Evolutionary conservation across 2,329 filamentous ascomycete genomes (phyloP).

Genomic region (Camillea tinctor): DNA sequence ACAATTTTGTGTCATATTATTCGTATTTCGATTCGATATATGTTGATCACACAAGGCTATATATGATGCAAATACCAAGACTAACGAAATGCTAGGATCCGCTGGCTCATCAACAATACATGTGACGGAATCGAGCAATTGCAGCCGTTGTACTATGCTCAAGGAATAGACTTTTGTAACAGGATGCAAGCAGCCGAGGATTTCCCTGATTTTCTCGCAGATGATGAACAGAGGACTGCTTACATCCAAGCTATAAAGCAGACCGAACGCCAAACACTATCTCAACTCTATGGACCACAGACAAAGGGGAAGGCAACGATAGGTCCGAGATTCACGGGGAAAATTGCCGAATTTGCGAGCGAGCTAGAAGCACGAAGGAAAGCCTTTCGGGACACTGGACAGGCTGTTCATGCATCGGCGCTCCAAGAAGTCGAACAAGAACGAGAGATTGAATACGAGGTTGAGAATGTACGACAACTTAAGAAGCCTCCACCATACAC

Average conservation of each 20-base stretch:
- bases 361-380: conserved; percentile 34
- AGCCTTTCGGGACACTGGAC: conserved; percentile 36
- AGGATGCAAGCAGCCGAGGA: conserved; percentile 49
- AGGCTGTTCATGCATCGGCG: conserved; percentile 46
- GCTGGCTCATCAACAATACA: conserved; percentile 64
- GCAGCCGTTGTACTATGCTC: conserved; percentile 56
- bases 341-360: conserved; percentile 25
- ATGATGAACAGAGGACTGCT: conserved; percentile 31
- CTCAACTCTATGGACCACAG: conserved; percentile 53
- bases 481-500: conserved; percentile 44
- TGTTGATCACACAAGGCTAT: neutral
- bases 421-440: conserved; percentile 62
- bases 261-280: conserved; percentile 55
- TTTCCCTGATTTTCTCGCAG: conserved; percentile 40
- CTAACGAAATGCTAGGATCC: conserved; percentile 33
- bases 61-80: neutral
- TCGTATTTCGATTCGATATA: neutral
- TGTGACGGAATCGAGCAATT: conserved; percentile 60
- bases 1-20: too few species aligned
- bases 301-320: conserved; percentile 12
- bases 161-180: conserved; percentile 59
- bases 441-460: conserved; percentile 57
- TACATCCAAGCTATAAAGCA: conserved; percentile 48
- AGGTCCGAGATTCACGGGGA: conserved; percentile 24
- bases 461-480: conserved; percentile 55